Conservation (phyloP, 345 rosid species). For the Lenwebbia sp. region DNA sequence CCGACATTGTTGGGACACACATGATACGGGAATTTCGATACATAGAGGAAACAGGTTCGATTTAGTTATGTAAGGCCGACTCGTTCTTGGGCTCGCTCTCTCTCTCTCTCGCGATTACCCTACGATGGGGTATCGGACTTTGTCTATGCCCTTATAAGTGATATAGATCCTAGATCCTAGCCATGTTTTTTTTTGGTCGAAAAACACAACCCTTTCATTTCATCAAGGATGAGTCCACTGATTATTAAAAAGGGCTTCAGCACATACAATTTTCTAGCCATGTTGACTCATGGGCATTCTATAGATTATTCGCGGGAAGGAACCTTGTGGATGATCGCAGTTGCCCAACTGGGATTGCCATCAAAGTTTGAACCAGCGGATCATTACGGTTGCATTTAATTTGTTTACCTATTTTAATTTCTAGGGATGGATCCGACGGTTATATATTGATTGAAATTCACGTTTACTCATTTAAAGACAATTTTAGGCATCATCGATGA, state of each 20-base stretch:
- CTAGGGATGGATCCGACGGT: neutral
- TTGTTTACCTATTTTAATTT: neutral
- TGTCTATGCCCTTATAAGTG: neutral
- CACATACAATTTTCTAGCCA: too few species aligned
- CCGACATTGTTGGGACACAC: neutral
- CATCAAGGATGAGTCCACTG: too few species aligned
- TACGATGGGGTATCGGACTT: neutral
- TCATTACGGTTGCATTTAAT: neutral
- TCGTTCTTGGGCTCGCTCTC: neutral
- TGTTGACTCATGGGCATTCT: neutral
- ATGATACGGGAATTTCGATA: neutral
- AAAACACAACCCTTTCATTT: too few species aligned
- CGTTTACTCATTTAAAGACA: neutral
- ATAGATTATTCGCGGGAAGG: fast-evolving
- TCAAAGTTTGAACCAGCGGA: neutral
- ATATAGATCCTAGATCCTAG: too few species aligned
- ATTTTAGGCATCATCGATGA: fast-evolving
- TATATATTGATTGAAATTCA: neutral
- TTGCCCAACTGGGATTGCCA: neutral
- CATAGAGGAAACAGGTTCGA: neutral
- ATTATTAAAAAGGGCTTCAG: too few species aligned
- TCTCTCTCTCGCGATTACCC: neutral
- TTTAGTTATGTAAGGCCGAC: neutral
- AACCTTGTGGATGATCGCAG: neutral
- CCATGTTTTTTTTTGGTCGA: too few species aligned